A percentile compares a stretch with the other conserved stretches of the same genome.
Evolutionary conservation across 768 basidiomycete species (phyloP).

Genomic region (Suillus tomentosus): DNA sequence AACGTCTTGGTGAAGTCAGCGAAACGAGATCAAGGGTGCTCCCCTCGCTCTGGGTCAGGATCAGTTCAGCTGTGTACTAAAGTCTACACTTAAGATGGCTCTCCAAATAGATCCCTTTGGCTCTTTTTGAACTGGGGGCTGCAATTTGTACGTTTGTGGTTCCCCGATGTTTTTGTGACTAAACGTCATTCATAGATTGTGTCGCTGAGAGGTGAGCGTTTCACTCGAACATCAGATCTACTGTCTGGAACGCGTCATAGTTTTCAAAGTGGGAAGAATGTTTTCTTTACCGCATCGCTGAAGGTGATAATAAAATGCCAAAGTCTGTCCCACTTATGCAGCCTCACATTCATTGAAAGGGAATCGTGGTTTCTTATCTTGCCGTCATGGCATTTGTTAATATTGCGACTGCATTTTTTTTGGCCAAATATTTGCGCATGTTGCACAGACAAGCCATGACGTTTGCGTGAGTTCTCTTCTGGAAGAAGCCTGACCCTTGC

Average conservation of each 20-base stretch:
- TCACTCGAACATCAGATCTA: not conserved
- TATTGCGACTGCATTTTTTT: not conserved
- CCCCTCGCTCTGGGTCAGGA: conserved; percentile 7
- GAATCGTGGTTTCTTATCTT: conserved; percentile 1
- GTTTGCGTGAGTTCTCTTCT: conserved; percentile 1
- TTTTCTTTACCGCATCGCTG: not conserved
- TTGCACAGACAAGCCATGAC: conserved; percentile 1
- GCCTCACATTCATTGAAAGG: not conserved
- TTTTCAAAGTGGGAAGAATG: not conserved
- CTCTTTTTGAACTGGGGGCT: not conserved
- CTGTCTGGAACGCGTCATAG: not conserved
- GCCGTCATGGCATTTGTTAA: not conserved
- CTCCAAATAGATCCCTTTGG: not conserved
- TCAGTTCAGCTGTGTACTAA: not conserved
- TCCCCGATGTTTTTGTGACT: not conserved
- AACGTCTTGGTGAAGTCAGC: not conserved
- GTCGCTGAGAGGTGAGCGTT: conserved; percentile 1
- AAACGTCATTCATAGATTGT: not conserved
- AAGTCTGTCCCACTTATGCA: not conserved
- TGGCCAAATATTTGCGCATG: not conserved
- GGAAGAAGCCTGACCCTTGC: not conserved
- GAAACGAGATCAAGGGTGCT: conserved; percentile 5
- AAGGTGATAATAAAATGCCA: conserved; percentile 5
- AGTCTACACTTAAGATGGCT: not conserved
- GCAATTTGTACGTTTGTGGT: not conserved